A percentile compares a stretch with the other conserved stretches of the same genome.
These are phyloP conservation scores for Aspergillus hortae DNA, from an alignment of 2,329 filamentous ascomycete genomes.

Conservation along the genomic window DNA sequence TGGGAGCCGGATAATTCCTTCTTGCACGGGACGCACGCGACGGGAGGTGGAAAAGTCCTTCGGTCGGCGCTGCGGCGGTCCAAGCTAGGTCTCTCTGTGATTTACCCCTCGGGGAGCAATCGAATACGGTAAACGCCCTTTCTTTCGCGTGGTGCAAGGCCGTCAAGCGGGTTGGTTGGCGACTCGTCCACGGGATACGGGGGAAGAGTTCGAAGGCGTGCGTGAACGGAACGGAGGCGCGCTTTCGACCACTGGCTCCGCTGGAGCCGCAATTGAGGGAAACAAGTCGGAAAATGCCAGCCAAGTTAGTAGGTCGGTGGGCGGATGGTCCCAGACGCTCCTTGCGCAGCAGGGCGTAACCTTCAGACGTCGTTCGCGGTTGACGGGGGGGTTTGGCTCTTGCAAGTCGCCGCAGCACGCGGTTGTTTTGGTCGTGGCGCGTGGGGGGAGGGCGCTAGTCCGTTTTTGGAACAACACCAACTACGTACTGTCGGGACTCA, in stretches of 20 bases:
- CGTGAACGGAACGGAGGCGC: conserved; percentile 4
- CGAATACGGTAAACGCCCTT: background rate
- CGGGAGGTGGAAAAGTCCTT: too few species aligned
- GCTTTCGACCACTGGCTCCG: conserved; percentile 9
- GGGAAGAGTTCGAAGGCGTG: conserved; percentile 5
- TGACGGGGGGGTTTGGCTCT: conserved; percentile 17
- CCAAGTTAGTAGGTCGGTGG: background rate
- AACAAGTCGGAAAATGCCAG: conserved; percentile 1
- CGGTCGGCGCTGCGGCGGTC: too few species aligned
- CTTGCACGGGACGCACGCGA: too few species aligned
- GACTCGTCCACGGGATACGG: conserved; percentile 2
- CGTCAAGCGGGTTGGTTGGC: background rate
- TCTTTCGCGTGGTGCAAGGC: conserved; percentile 7
- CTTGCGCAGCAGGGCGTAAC: conserved; percentile 16
- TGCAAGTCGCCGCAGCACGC: conserved; percentile 27
- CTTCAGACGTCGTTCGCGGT: conserved; percentile 11
- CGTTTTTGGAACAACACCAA: conserved; percentile 20
- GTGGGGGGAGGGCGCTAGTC: conserved; percentile 33
- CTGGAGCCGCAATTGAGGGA: conserved; percentile 10
- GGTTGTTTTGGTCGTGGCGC: conserved; percentile 41
- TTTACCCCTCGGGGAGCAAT: background rate
- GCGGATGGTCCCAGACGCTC: conserved; percentile 8
- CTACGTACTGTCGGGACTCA: background rate
- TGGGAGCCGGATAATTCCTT: too few species aligned
- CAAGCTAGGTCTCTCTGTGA: too few species aligned